Base-by-base conservation (phyloP, 495 filamentous ascomycete genomes). In the Aspergillus nidulans region DNA sequence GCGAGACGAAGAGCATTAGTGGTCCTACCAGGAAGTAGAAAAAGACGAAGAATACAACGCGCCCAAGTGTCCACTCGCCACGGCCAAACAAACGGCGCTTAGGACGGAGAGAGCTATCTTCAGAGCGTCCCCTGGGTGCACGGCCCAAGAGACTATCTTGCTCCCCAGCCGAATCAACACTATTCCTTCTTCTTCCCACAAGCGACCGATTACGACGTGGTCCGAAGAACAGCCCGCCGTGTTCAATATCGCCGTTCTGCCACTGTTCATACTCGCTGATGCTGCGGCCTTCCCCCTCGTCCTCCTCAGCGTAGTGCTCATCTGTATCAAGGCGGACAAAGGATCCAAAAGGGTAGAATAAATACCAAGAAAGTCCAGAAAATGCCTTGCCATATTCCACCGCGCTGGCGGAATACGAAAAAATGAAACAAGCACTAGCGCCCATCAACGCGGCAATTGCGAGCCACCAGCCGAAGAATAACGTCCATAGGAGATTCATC, bases 181-280 rank as follows among this genome's bases (percentile, higher is more conserved):
- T 97, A 57, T 86, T 84, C 59, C 94, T 83, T 58, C 91, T 87
- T 30, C 90, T 85, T n/a, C 94, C 94, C 38, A 98, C 74, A 47
- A 98, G 84, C 10, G 90, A 92, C 56, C 90, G 81, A 51, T 74
- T 73, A 52, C 83, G 84, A 57, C 82, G 82, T 15, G 94, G 94
- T 5, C 94, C 95, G 68, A 99, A 99, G 77, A 97, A 97, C 8
- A 97, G 81, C 13, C 92, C 79, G 4, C 94, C 94, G 70, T 96
- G 89, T 69, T 99, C 94, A 32, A 99, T 75, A 66, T 99, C 94
- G 34, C 94, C 94, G 61, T 86, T 95, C 67, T 99, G 94, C 94
- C 94, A 99, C 68, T 95, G 92, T 68, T 97, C 94, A 69, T 99
- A 99, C 71, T 99, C 94, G 65, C 90, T 95, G 67, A 99, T 97